Percentiles rank a stretch among this genome's conserved stretches.
Evolutionary conservation across 345 rosid genomes (phyloP).

Genomic region (Eucalyptus decipiens): DNA sequence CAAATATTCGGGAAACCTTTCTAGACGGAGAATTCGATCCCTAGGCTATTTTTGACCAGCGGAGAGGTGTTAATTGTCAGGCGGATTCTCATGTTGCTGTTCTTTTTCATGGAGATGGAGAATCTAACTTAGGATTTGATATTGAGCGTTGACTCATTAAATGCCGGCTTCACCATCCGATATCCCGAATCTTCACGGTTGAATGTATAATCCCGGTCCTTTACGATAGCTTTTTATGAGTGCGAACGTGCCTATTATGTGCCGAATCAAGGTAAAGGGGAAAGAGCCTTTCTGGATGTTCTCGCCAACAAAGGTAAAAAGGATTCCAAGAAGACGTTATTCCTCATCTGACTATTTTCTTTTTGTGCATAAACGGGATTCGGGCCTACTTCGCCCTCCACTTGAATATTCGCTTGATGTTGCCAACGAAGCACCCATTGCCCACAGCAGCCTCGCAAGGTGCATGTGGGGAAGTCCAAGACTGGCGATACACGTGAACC

Average conservation of each 20-base stretch:
- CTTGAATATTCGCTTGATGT: background rate
- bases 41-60: background rate
- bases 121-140: background rate
- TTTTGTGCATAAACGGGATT: background rate
- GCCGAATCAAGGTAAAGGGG: background rate
- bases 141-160: background rate
- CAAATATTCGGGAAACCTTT: background rate
- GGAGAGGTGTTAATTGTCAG: background rate
- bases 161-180: fast-evolving
- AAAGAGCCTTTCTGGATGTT: too few relatives aligned
- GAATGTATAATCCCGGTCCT: background rate
- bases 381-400: background rate
- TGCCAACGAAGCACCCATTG: background rate
- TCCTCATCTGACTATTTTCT: background rate
- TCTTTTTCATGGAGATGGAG: background rate
- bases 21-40: background rate
- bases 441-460: background rate
- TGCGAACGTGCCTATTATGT: background rate
- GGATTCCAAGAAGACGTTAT: background rate
- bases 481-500: fast-evolving
- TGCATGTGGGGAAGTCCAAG: background rate
- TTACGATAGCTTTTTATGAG: background rate
- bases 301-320: background rate
- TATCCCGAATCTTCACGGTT: background rate
- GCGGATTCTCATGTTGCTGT: background rate